Evolutionary conservation across 768 basidiomycete genomes (phyloP), one percentile per base, ranked within the genome.

Genomic region (Solioccasus polychromus): DNA sequence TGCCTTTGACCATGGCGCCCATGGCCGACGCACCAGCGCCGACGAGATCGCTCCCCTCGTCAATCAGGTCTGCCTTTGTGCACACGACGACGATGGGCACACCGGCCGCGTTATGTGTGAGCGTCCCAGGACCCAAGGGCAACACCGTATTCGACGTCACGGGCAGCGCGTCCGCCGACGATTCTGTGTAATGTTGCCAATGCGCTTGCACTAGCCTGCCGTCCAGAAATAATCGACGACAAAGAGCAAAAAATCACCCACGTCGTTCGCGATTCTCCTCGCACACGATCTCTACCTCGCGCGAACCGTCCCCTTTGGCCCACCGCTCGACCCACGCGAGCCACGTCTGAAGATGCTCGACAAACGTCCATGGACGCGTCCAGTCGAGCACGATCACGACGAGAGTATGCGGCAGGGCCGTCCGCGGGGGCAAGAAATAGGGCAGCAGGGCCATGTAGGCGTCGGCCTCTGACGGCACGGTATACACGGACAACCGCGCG

Each of bases 21-120:
- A 92, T 91, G 1, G 88, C 88, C 1, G 87, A 78, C 1, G 85
- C 71, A 30, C 91, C 91, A 9, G 63, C 56, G 5, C 82, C 82
- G 15, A 77, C 80, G 45, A 83, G 73, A 56, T 88, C 86, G 54
- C 74, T 76, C 6, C 79, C 78, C 37, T 90, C 89, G 62, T 97
- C 92, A 48, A 97, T 94, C 49, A 92, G 63, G 64, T 97, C 93
- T 2, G 93, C 92, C 66, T 92, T 95, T 15, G 92, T 90, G 65
- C 93, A 94, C 4, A 83, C 84, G 17, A 99, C 86, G 32, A 92
- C 73, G 50, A 97, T 88, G 1, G 91, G 90, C 3, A 97, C 72
- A 1, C 94, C 94, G 17, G 86, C 78, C 12, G 77, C 62, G 63
- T 98, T 99, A 59, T 92, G 86, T 0, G 89, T 90, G 35, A 99